Evolutionary conservation across 225 moss, liverwort and hornwort genomes (phyloP).

Genomic region (Sphagnum tenellum): DNA sequence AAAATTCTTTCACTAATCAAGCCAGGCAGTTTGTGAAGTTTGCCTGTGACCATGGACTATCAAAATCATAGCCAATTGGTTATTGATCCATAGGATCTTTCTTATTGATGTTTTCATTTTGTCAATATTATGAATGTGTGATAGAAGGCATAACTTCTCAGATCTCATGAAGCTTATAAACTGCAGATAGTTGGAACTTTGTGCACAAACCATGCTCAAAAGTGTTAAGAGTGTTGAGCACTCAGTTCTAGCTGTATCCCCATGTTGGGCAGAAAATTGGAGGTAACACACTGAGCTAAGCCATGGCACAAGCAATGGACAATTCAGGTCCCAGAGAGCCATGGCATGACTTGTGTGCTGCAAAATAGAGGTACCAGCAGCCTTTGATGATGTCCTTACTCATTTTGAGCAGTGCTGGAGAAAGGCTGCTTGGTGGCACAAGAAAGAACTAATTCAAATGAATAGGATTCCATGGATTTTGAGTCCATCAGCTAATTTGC

Average conservation of each 20-base stretch:
- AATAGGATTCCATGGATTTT: conserved; percentile 74
- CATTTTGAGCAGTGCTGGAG: conserved; percentile 89
- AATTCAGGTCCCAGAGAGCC: conserved; percentile 77
- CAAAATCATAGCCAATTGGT: no score
- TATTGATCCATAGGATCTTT: no score
- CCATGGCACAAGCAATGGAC: conserved; percentile 11
- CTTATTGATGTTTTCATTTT: no score
- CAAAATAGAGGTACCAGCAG: conserved; percentile 82
- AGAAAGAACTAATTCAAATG: conserved; percentile 60
- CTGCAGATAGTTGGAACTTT: no score
- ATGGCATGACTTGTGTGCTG: conserved; percentile 87
- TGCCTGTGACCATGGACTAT: no score
- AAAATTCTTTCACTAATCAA: no score
- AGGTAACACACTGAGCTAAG: background rate
- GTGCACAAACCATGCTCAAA: conserved; percentile 40
- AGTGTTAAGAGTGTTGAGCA: conserved; percentile 27
- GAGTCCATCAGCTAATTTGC: conserved; percentile 27
- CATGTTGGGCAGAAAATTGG: background rate
- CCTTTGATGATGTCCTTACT: conserved; percentile 73
- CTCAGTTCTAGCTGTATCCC: background rate
- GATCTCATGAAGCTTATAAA: no score
- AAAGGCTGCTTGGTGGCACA: conserved; percentile 59
- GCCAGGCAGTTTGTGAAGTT: no score
- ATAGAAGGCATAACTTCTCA: no score
- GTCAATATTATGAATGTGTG: no score